phyloP scores from a whole-genome alignment of 2,329 filamentous ascomycete species.

The Epichloe aotearoae region DNA sequence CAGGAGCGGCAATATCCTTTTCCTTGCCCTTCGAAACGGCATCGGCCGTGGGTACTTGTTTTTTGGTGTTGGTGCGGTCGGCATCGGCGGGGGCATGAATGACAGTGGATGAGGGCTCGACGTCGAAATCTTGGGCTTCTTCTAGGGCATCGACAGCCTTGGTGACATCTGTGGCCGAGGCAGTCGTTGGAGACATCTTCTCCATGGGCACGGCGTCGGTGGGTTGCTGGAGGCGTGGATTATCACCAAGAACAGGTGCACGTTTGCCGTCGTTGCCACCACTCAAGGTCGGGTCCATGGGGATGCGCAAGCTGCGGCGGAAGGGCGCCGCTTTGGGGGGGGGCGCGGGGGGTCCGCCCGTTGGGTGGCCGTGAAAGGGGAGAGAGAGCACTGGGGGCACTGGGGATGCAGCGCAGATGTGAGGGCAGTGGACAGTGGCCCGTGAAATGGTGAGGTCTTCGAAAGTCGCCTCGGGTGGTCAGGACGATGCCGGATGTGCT shows the following conservation, averaged over 20 bases:
- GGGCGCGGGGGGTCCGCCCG: slow-evolving; percentile 2
- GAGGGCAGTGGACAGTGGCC: background rate
- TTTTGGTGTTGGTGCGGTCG: slow-evolving; percentile 8
- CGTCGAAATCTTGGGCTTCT: slow-evolving; percentile 8
- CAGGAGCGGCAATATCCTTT: slow-evolving; percentile 14
- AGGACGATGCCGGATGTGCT: slow-evolving; percentile 3
- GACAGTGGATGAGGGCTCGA: slow-evolving; percentile 8
- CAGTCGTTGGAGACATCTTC: slow-evolving; percentile 15
- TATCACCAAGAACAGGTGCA: slow-evolving; percentile 11
- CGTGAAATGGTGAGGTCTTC: background rate
- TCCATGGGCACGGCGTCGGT: slow-evolving; percentile 26
- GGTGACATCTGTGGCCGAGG: slow-evolving; percentile 7
- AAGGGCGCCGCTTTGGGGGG: slow-evolving; percentile 13
- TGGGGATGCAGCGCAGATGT: no score
- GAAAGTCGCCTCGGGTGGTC: background rate
- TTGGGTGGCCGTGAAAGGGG: background rate
- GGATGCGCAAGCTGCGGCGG: no score
- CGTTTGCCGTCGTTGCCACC: slow-evolving; percentile 14
- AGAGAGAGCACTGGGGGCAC: no score
- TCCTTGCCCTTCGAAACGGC: slow-evolving; percentile 21
- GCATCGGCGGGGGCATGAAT: slow-evolving; percentile 7
- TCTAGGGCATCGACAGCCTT: slow-evolving; percentile 10
- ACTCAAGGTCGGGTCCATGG: slow-evolving; percentile 17
- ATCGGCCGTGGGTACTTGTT: slow-evolving; percentile 10
- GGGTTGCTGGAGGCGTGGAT: slow-evolving; percentile 20